Percentiles rank a stretch among this genome's conserved stretches.
These are phyloP conservation scores for Picea sitchensis DNA, from an alignment of 75 land plant genomes.

Conservation along the genomic window DNA sequence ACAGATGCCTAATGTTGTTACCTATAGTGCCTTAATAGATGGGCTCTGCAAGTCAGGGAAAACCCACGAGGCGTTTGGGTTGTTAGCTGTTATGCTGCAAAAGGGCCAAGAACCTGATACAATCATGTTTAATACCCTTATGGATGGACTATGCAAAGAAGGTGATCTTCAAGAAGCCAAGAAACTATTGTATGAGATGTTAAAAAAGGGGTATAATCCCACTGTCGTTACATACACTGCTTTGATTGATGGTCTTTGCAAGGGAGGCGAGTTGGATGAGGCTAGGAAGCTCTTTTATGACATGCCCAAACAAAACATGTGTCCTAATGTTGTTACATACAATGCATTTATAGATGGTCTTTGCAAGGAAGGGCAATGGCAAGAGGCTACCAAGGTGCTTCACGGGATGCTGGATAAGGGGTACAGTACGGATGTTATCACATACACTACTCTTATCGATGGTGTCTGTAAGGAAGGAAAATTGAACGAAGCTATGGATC, in stretches of 20 bases:
- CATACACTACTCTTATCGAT: conserved; percentile 51
- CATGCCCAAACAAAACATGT: conserved; percentile 31
- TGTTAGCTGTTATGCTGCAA: conserved; percentile 46
- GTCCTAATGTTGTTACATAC: conserved; percentile 57
- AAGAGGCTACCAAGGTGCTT: conserved; percentile 36
- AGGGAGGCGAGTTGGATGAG: conserved; percentile 38
- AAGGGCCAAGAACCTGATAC: conserved; percentile 51
- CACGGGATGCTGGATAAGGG: conserved; percentile 57
- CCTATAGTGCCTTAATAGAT: conserved; percentile 67
- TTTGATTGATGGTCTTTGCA: conserved; percentile 57
- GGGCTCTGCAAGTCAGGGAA: conserved; percentile 58
- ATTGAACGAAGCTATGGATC: conserved; percentile 32
- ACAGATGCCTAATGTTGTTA: conserved; percentile 34
- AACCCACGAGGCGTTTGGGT: conserved; percentile 35
- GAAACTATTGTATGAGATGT: conserved; percentile 50
- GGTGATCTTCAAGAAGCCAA: conserved; percentile 38
- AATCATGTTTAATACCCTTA: conserved; percentile 32
- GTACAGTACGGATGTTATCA: conserved; percentile 46
- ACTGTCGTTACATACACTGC: conserved; percentile 54
- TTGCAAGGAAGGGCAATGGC: conserved; percentile 32
- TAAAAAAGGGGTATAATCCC: conserved; percentile 32
- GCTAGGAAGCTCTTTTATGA: conserved; percentile 44
- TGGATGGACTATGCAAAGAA: conserved; percentile 55
- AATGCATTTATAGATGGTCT: conserved; percentile 64
- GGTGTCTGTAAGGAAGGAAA: conserved; percentile 59